Conservation (phyloP, 2,329 filamentous ascomycete species). For the Penicillium corylophilum region DNA sequence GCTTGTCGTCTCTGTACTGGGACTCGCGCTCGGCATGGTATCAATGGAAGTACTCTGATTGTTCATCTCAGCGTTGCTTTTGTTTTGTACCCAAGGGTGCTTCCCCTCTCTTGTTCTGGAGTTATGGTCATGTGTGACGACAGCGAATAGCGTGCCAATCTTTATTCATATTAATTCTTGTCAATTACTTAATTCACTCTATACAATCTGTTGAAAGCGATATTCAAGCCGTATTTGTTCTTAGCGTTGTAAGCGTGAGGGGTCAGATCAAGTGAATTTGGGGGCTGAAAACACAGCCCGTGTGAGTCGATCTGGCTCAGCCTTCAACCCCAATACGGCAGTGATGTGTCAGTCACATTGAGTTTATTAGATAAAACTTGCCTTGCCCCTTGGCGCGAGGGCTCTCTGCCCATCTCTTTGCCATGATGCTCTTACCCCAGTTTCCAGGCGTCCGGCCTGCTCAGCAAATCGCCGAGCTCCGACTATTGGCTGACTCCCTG, state of each 20-base stretch:
- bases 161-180: slow-evolving; percentile 7
- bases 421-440: slow-evolving; percentile 2
- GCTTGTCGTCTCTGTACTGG: slow-evolving; percentile 6
- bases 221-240: neutral
- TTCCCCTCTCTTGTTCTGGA: slow-evolving; percentile 7
- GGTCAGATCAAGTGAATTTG: slow-evolving; percentile 7
- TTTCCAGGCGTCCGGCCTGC: neutral
- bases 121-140: slow-evolving; percentile 28
- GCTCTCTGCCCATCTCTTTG: neutral
- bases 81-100: neutral
- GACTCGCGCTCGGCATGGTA: slow-evolving; percentile 6
- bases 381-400: neutral
- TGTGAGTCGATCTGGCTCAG: neutral
- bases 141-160: slow-evolving; percentile 24
- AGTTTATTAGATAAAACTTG: neutral
- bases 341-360: neutral
- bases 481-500: slow-evolving; percentile 11
- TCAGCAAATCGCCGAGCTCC: slow-evolving; percentile 8
- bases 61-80: neutral
- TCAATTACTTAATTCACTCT: slow-evolving; percentile 8
- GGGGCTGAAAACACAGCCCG: neutral
- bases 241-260: neutral
- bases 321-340: neutral
- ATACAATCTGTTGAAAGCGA: neutral
- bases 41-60: slow-evolving; percentile 10